A percentile compares a stretch with the other conserved stretches of the same genome.
Evolutionary conservation across 208 protist species (phyloP).

Genomic region (Trichomonas vaginalis): DNA sequence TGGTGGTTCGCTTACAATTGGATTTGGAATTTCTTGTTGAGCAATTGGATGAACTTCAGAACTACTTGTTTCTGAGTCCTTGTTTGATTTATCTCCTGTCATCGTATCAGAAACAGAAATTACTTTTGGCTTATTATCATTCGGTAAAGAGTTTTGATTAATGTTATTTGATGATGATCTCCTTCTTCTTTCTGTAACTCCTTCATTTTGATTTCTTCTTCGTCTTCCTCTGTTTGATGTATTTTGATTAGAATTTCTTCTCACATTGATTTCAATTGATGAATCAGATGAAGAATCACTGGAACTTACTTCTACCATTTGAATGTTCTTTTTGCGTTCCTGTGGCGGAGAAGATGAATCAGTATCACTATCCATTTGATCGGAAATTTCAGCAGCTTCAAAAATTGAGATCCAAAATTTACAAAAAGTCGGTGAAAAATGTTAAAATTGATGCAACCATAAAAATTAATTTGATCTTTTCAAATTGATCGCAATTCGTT

Average conservation of each 20-base stretch:
- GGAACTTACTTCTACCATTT: neutral
- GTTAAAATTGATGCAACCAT: too few relatives aligned
- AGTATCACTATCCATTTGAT: too few relatives aligned
- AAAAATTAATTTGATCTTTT: too few relatives aligned
- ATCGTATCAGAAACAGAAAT: neutral
- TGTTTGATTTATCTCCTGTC: neutral
- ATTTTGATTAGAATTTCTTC: neutral
- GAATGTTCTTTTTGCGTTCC: neutral
- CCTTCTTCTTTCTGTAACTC: neutral
- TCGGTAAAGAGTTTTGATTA: neutral
- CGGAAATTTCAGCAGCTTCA: too few relatives aligned
- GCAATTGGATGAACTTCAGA: neutral
- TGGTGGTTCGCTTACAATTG: neutral
- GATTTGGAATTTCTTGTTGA: neutral
- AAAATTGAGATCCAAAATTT: too few relatives aligned
- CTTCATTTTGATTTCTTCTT: neutral
- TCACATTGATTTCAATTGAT: neutral
- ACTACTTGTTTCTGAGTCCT: neutral
- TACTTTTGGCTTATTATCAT: neutral
- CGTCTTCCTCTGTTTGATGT: neutral
- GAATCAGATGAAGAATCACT: neutral
- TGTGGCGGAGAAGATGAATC: neutral
- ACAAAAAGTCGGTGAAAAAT: too few relatives aligned
- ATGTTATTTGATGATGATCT: neutral
- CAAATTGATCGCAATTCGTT: too few relatives aligned